Evolutionary conservation across 2,329 filamentous ascomycete species (phyloP), one percentile per base, ranked within the genome.

Genomic region (Cladophialophora yegresii): DNA sequence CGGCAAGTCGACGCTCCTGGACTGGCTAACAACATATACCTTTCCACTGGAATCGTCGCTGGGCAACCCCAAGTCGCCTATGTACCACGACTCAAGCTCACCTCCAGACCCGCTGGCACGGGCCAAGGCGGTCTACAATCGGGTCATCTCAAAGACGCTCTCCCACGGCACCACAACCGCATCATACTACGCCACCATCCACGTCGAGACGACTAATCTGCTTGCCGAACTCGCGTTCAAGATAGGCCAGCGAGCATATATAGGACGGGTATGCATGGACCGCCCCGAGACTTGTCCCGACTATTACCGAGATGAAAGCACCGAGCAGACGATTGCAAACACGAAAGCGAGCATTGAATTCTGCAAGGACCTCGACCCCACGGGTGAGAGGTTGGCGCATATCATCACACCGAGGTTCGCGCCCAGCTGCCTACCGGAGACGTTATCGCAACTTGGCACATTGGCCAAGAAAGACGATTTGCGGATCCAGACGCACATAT

Each of bases 201-300:
- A 96, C 75, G 90, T 96, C 1, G 82, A 85, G 0, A 87, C 92
- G 1, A 99, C 95, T n/a, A 97, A 96, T 74, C 84, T 96, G 7
- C 87, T 99, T 5, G 90, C 93, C 0, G 87, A 91, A 68, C 85
- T 97, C 20, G 97, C 93, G 73, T 82, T 91, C n/a, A 75, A 79
- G 0, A 80, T 85, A 28, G 95, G 95, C 51, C 95, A 99, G 78
- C 84, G 95, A 59, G 95, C 95, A 6, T 90, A 98, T 69, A 85
- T 99, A 47, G 95, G 95, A 33, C 84, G 95, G 47, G 91, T 96
- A n/a, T 97, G 93, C 81, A 98, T 99, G 95, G 92, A 98, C 75
- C 83, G 84, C 32, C 75, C 76, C 0, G 75, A 78, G 0, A 77
- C 89, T 4, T 88, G 87, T 43, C 93, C 93, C 0, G 83, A 84